Percentiles rank a stretch among this genome's conserved stretches.
Conservation (phyloP, 1,284 basidiomycete genomes). For the Schizophyllum commune region DNA sequence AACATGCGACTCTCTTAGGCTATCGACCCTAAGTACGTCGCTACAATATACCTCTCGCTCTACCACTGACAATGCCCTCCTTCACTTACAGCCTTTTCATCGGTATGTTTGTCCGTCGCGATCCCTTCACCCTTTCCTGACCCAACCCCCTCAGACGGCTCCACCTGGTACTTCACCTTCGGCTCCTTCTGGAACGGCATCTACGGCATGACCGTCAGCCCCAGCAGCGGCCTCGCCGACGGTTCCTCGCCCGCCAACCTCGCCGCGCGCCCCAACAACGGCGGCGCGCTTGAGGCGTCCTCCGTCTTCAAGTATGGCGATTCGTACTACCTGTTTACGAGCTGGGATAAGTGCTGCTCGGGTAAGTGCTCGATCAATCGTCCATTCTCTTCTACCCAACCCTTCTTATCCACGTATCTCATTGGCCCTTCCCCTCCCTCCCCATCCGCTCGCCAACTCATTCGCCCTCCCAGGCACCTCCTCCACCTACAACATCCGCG, state of each 20-base stretch:
- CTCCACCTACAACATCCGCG: conserved; percentile 54
- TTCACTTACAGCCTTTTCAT: conserved; percentile 24
- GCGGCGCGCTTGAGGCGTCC: conserved; percentile 41
- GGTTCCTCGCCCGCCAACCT: conserved; percentile 32
- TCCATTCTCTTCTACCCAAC: background rate
- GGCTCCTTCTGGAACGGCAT: conserved; percentile 49
- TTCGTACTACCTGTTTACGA: conserved; percentile 51
- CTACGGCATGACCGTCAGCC: conserved; percentile 25
- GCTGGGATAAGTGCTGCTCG: conserved; percentile 48
- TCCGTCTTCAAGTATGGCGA: conserved; percentile 35
- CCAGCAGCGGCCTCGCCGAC: conserved; percentile 36
- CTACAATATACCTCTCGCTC: background rate
- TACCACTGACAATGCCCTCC: background rate
- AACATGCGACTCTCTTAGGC: conserved; percentile 24
- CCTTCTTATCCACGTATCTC: too few relatives aligned
- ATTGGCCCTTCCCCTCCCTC: too few relatives aligned
- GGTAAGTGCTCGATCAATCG: background rate
- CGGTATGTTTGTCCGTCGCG: conserved; percentile 14
- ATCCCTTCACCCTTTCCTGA: background rate
- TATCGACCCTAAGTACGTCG: conserved; percentile 46
- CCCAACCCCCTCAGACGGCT: conserved; percentile 18
- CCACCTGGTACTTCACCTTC: conserved; percentile 36
- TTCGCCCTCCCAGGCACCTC: conserved; percentile 24
- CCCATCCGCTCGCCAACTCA: background rate
- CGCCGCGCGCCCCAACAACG: conserved; percentile 33